Evolutionary conservation across 345 rosid genomes (phyloP).

Genomic region (Odontarrhena argentea): DNA sequence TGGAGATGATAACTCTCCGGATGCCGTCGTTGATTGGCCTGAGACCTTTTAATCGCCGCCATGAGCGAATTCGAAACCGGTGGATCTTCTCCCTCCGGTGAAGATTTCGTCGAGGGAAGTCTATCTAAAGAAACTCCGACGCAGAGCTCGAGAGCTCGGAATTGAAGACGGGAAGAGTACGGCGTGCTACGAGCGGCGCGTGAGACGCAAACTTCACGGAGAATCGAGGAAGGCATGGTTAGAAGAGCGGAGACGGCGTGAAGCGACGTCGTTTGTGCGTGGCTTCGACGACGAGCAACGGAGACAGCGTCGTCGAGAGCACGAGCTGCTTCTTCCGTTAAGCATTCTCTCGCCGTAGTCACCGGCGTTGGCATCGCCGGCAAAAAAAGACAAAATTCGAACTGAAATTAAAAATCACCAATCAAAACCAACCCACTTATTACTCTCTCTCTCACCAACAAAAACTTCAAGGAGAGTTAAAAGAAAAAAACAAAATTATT

Average conservation of each 20-base stretch:
- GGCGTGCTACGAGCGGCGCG: constrained; percentile 46
- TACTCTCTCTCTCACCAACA: constrained; percentile 21
- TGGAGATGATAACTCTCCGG: constrained; percentile 79
- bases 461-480: constrained; percentile 5
- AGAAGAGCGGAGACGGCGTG: constrained; percentile 69
- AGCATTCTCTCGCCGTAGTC: constrained; percentile 56
- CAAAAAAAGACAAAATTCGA: constrained; percentile 12
- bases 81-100: constrained; percentile 44
- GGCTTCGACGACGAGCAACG: constrained; percentile 70
- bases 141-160: constrained; percentile 63
- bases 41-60: constrained; percentile 94
- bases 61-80: constrained; percentile 77
- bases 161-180: constrained; percentile 53
- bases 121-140: constrained; percentile 68
- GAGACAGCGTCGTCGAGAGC: constrained; percentile 61
- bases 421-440: constrained; percentile 24
- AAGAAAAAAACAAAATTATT: not conserved
- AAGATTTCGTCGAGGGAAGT: constrained; percentile 45
- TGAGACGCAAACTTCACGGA: constrained; percentile 60
- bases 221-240: constrained; percentile 52
- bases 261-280: constrained; percentile 68
- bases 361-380: constrained; percentile 79
- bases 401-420: constrained; percentile 7
- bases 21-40: constrained; percentile 78
- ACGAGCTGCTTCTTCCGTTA: constrained; percentile 67